Base-by-base conservation (phyloP, 169 alveolate species). In the Eimeria maxima region DNA sequence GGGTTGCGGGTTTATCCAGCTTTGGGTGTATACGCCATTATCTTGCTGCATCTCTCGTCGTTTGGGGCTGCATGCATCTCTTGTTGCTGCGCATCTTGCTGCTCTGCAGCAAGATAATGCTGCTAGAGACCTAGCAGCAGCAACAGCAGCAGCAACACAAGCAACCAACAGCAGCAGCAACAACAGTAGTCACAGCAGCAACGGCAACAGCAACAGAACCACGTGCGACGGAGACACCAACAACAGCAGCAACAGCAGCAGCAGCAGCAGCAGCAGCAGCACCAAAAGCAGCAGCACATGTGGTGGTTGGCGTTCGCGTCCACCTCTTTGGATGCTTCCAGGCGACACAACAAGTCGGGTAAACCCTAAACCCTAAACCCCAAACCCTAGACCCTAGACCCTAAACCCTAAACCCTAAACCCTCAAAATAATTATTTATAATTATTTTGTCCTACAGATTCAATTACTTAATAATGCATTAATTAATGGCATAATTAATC, bases 1-100 rank as follows among this genome's bases (percentile, higher is more conserved):
- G 83, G 83, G 83, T 38, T 73, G 83, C 45, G 83, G 83, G 55
- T 73, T 73, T 73, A 22, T 27, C 83, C 83, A 73, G 83, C 55
- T 73, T n/a, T 73, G 83, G 83, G 83, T 73, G 33, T 73, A 20
- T 18, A n/a, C 83, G 4, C 83, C 83, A 7, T 22, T 73, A 4
- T 29, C 24, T 38, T n/a, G 55, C 83, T 73, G 83, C 50, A 13
- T 18, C 83, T 73, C 45, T 13, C 44, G 83, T 44, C 44, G 83
- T 44, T 14, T 4, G 13, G 4, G 5, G 5, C 7, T 73, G 8
- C 10, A 7, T 8, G 50, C 45, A 4, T 13, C 33, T 38, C 55
- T 73, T n/a, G 27, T 73, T n/a, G 55, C 44, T 73, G 83, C 83
- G 4, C 44, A 73, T 47, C 50, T 22, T 3, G 38, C 55, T 3